Evolutionary conservation across 2,329 filamentous ascomycete species (phyloP), one percentile per base, ranked within the genome.

Genomic region (Aspergillus flavus): DNA sequence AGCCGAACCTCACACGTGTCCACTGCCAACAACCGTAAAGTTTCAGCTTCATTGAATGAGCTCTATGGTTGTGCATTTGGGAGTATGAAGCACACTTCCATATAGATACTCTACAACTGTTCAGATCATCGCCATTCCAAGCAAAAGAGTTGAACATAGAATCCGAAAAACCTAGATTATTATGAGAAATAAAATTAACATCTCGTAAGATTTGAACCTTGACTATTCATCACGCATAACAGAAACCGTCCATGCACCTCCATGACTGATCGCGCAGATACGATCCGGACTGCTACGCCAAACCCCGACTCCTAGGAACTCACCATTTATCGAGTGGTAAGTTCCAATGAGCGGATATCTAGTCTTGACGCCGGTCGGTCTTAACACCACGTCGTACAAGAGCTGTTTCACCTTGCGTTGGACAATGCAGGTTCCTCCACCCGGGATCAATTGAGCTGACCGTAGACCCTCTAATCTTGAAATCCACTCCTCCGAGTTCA

Each of bases 201-300:
- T 16, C 19, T 41, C 39, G 39, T 41, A 41, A n/a, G 6, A 3
- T 9, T 41, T 19, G n/a, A 28, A 28, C 14, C 16, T 32, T 2
- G 9, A 0, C 28, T 28, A 52, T 28, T 26, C 50, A 32, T 34
- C 34, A 39, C 32, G 23, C 32, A 64, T 59, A n/a, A 67, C 64
- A 6, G 67, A 67, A 34, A 64, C 64, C 6, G 64, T 66, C 68
- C 66, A 70, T 1, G 58, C 48, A 2, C 59, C 67, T 0, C 68
- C 67, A 46, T 52, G 30, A 23, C 62, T 64, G 1, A 70, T 23
- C 10, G 68, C 65, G 21, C 64, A 68, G 1, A 70, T 30, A 28
- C 69, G 63, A 28, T 65, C 65, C 21, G 69, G 63, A 34, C 71
- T 63, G 41, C 70, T 64, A 30, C 69, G 66, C 73, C 72, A 74